These are phyloP conservation scores for Papiliotrema laurentii DNA, from an alignment of 1,284 basidiomycete species.

Conservation along the genomic window DNA sequence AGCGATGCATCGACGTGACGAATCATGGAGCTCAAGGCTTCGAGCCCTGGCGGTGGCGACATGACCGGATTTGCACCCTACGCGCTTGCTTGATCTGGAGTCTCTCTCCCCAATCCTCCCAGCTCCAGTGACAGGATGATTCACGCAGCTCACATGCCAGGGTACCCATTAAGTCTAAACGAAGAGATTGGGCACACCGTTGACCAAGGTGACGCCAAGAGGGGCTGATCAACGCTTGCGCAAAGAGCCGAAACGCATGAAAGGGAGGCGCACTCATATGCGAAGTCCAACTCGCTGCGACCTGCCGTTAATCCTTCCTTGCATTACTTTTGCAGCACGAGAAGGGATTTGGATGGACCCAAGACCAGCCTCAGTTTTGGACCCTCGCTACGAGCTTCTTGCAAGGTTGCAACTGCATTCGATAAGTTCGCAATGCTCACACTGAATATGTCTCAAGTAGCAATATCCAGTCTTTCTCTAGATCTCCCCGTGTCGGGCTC, in stretches of 20 bases:
- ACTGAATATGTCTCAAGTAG: constrained; percentile 1
- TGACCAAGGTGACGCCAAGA: not conserved
- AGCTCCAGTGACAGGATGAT: not conserved
- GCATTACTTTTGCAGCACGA: not conserved
- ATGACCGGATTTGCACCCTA: not conserved
- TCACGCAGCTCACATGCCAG: not conserved
- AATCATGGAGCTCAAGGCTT: not conserved
- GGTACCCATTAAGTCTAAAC: not conserved
- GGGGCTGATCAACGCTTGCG: not conserved
- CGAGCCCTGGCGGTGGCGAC: not conserved
- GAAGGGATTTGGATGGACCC: not conserved
- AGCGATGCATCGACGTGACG: not conserved
- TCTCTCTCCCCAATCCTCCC: not conserved
- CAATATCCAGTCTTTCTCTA: constrained; percentile 5
- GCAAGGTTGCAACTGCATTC: not conserved
- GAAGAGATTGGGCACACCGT: not conserved
- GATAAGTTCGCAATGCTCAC: not conserved
- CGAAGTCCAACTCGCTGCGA: not conserved
- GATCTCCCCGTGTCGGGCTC: not conserved
- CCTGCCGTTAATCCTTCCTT: not conserved
- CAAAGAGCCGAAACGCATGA: not conserved
- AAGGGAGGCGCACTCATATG: not conserved
- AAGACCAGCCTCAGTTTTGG: not conserved
- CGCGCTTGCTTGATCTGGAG: not conserved
- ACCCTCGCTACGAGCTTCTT: not conserved